Evolutionary conservation across 2,329 filamentous ascomycete genomes (phyloP), one percentile per base, ranked within the genome.

Genomic region (Fusarium brachygibbosum): DNA sequence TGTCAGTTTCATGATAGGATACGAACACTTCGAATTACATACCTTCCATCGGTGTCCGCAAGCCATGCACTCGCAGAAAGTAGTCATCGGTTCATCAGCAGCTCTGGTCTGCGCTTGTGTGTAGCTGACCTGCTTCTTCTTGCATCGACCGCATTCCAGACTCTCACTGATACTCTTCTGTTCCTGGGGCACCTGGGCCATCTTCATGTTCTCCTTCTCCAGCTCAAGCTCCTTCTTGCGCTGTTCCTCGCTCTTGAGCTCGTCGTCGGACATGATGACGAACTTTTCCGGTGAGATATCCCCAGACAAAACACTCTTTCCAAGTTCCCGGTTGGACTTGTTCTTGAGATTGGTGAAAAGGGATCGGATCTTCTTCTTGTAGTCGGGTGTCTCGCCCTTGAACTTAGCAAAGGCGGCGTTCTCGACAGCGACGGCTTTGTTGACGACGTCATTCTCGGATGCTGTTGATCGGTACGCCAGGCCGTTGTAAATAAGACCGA

Each of bases 281-380:
- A 99, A 97, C 35, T 85, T 84, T 4, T 89, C 87, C 1, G 94
- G 83, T 0, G 86, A 71, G 63, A 98, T 92, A 29, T 92, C 88
- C 63, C 92, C 93, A 6, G 83, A 83, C 76, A 97, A 85, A 70
- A 99, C 92, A 68, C 90, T 88, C 66, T 85, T 85, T 53, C 94
- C 91, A 42, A 99, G 88, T 65, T 89, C 87, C 37, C 88, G 85
- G 82, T 98, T 98, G 68, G 90, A 91, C 82, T 93, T 94, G 83
- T 93, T 93, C 85, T 98, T 98, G 73, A 99, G 88, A 77, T 98
- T 98, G 78, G 94, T 90, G 82, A 93, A 98, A 23, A 99, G 88
- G 21, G 93, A 97, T 71, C 95, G 92, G 75, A 98, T 91, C 85
- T 98, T 98, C 71, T 86, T 86, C 77, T 91, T 91, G 86, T 99